Evolutionary conservation across 768 basidiomycete genomes (phyloP).

Genomic region (Auricularia sp.): DNA sequence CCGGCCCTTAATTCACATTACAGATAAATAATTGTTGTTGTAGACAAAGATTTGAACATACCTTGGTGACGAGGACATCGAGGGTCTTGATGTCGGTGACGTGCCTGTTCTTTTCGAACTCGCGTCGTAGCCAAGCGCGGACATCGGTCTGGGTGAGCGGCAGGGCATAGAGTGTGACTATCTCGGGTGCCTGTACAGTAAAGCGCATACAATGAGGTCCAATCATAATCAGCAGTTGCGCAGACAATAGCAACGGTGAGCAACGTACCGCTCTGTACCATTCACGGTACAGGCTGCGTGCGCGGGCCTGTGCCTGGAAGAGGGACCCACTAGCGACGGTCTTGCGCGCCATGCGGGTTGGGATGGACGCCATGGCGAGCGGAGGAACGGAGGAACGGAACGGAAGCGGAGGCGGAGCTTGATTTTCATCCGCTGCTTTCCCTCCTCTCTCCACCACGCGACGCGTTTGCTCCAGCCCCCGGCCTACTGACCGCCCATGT

Average conservation of each 20-base stretch:
- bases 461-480: background rate
- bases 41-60: background rate
- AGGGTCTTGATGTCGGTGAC: slow-evolving; percentile 74
- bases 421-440: background rate
- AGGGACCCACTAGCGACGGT: slow-evolving; percentile 46
- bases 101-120: slow-evolving; percentile 78
- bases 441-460: background rate
- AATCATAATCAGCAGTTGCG: background rate
- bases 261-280: slow-evolving; percentile 85
- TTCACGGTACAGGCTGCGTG: slow-evolving; percentile 73
- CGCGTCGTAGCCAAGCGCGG: slow-evolving; percentile 71
- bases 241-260: background rate
- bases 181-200: slow-evolving; percentile 71
- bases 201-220: background rate
- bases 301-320: slow-evolving; percentile 55
- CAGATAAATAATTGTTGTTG: background rate
- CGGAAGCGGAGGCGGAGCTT: background rate
- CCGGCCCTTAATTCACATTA: slow-evolving; percentile 28
- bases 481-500: background rate
- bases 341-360: slow-evolving; percentile 70
- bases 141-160: slow-evolving; percentile 68
- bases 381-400: background rate
- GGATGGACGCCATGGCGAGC: slow-evolving; percentile 66
- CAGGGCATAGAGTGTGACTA: slow-evolving; percentile 71
- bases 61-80: slow-evolving; percentile 75